Evolutionary conservation across 2,329 filamentous ascomycete species (phyloP), one percentile per base, ranked within the genome.

Genomic region (Aspergillus phoenicis): DNA sequence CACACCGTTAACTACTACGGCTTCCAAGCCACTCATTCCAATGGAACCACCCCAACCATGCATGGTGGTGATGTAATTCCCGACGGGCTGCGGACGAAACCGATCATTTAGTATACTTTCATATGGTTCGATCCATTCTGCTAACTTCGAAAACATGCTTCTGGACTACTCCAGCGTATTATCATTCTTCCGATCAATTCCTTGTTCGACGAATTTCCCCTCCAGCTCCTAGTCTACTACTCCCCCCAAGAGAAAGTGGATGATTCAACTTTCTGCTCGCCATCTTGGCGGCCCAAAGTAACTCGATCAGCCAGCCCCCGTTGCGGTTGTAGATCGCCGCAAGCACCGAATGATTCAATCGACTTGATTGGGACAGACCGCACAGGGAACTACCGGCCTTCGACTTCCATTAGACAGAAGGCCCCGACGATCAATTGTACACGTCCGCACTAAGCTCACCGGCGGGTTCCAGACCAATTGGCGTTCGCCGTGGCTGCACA

Each of bases 31-130:
- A 49, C 24, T 26, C 8, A 5, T 15, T 6, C 13, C 22, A 26
- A 49, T 49, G 45, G 45, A 49, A 49, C 45, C 45, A 49, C 45
- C 45, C 45, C 6, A 24, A 5, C 43, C 22, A 33, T 20, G 26
- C 41, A 45, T 51, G 45, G 47, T 51, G 47, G 47, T 51, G 47
- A 51, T 51, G 47, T 51, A 51, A 51, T 51, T 33, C 47, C 47
- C 47, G 47, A 28, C n/a, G 47, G 22, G n/a, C 15, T 10, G n/a
- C 26, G 47, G 15, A 51, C 47, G 47, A 51, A 51, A 51, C 47
- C 47, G 41, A 51, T 51, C 47, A 28, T 33, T 51, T 45, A 17
- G n/a, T 22, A 11, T 45, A 11, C 41, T 45, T 20, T 51, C 47
- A 51, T 26, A 51, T 51, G 47, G 47, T 51, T 51, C 47, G 47